phyloP scores from a whole-genome alignment of 2,329 filamentous ascomycete species.

The Purpureocillium takamizusanense region DNA sequence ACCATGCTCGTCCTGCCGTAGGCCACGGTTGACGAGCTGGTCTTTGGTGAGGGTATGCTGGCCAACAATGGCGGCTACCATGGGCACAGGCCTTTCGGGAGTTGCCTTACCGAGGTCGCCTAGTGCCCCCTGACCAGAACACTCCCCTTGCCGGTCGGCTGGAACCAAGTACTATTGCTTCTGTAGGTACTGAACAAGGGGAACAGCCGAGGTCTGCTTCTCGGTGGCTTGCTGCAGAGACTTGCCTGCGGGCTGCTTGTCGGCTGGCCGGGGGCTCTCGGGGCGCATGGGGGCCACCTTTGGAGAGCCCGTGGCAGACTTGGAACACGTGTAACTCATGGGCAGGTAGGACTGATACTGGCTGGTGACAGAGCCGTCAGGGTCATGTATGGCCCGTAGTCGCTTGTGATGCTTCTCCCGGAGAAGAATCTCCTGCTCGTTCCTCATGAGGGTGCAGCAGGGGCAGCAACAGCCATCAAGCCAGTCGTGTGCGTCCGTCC shows the following conservation, averaged over 20 bases:
- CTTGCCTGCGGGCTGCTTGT: no score
- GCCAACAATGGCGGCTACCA: constrained; percentile 1
- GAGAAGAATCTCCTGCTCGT: constrained; percentile 21
- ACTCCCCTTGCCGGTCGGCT: neutral
- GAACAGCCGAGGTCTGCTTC: neutral
- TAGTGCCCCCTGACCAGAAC: neutral
- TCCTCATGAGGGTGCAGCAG: constrained; percentile 14
- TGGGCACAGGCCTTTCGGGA: constrained; percentile 1
- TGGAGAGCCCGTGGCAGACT: constrained; percentile 4
- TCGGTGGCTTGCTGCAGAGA: neutral
- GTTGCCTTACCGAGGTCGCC: neutral
- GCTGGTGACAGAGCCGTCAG: constrained; percentile 2
- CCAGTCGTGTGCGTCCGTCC: constrained; percentile 13
- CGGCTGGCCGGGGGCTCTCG: neutral
- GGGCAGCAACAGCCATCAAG: constrained; percentile 18
- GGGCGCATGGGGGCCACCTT: constrained; percentile 1
- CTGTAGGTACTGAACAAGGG: constrained; percentile 6
- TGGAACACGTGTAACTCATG: constrained; percentile 12
- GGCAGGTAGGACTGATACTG: constrained; percentile 12
- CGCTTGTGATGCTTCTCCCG: constrained; percentile 14
- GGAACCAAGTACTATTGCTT: constrained; percentile 10
- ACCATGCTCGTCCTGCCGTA: constrained; percentile 1
- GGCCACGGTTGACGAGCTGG: constrained; percentile 3
- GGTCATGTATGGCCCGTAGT: constrained; percentile 5
- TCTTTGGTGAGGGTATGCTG: constrained; percentile 6